Percentiles rank a stretch among this genome's conserved stretches.
Conservation (phyloP, 73 alveolate genomes). For the Paramecium sexaurelia region DNA sequence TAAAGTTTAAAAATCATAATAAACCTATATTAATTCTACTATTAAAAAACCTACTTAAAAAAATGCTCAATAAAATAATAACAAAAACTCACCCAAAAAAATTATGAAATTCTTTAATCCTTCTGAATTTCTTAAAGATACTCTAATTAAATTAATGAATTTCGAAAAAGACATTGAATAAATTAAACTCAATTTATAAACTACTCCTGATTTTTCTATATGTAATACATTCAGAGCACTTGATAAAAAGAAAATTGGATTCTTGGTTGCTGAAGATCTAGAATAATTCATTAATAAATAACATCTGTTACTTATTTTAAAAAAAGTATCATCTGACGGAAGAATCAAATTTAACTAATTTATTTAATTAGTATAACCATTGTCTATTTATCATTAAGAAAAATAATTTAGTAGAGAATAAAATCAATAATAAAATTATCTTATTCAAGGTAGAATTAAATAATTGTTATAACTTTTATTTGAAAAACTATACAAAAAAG, state of each 20-base stretch:
- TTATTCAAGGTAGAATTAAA: background rate
- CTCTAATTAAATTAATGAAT: background rate
- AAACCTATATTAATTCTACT: background rate
- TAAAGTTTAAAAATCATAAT: background rate
- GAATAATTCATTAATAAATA: background rate
- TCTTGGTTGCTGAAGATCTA: background rate
- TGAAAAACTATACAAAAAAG: background rate
- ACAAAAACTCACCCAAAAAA: background rate
- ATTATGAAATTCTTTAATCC: background rate
- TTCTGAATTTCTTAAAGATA: background rate
- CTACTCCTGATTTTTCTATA: background rate
- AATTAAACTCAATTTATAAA: background rate
- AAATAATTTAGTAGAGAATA: background rate
- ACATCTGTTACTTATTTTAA: background rate
- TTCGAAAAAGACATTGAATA: background rate
- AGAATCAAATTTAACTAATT: background rate
- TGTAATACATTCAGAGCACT: background rate
- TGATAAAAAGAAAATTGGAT: slow-evolving; percentile 4
- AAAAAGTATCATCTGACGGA: background rate
- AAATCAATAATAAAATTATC: background rate
- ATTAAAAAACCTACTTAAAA: background rate
- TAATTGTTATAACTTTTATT: background rate
- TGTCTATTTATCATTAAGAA: background rate
- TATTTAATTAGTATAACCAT: background rate
- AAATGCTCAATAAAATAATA: background rate